phyloP scores from a whole-genome alignment of 2,329 filamentous ascomycete species.

The Pseudogymnoascus sp. region DNA sequence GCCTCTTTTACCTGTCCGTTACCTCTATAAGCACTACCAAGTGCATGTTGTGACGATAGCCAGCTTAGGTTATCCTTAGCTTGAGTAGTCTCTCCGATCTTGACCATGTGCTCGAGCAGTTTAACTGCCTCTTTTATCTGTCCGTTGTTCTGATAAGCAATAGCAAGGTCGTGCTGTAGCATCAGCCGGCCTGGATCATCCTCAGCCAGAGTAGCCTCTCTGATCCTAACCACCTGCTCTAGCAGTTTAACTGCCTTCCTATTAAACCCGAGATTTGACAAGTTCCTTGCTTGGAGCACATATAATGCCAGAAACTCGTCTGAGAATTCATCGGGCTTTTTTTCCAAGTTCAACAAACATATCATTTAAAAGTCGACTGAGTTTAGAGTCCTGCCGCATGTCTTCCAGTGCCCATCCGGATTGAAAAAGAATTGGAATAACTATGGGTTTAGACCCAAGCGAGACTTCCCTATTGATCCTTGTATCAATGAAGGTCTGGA shows the following conservation, averaged over 20 bases:
- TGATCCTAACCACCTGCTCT: conserved; percentile 13
- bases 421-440: conserved; percentile 13
- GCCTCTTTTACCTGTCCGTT: background rate
- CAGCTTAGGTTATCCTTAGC: background rate
- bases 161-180: conserved; percentile 5
- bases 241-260: conserved; percentile 11
- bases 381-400: conserved; percentile 16
- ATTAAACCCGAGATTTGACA: conserved; percentile 10
- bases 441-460: conserved; percentile 7
- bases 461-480: conserved; percentile 9
- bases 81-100: background rate
- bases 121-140: background rate
- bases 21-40: background rate
- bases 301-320: conserved; percentile 15
- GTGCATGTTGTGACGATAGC: background rate
- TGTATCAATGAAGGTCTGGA: conserved; percentile 15
- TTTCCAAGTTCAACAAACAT: conserved; percentile 14
- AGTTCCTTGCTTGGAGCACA: conserved; percentile 14
- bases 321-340: conserved; percentile 10
- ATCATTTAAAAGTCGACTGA: conserved; percentile 13
- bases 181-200: conserved; percentile 4
- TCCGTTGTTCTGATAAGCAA: conserved; percentile 9
- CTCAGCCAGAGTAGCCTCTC: background rate
- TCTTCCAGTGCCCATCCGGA: conserved; percentile 12
- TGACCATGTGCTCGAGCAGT: conserved; percentile 9